Percentiles rank a stretch among this genome's conserved stretches.
Conservation (phyloP, 1,284 basidiomycete genomes). For the Xerocomus subilludens region DNA sequence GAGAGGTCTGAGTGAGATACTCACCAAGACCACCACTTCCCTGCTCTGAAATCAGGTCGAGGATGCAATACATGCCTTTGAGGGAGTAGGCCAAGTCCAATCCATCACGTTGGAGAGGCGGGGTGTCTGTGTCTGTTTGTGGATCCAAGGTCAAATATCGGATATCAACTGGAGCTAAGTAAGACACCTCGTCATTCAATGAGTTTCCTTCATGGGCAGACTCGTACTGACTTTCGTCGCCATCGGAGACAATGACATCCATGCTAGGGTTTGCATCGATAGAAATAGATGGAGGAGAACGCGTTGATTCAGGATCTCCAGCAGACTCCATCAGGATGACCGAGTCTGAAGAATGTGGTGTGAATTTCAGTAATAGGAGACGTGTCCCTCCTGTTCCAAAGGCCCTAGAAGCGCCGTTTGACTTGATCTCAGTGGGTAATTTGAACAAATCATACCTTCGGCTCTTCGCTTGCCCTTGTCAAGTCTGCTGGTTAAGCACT, state of each 20-base stretch:
- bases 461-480: constrained; percentile 47
- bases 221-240: constrained; percentile 37
- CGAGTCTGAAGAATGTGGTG: constrained; percentile 19
- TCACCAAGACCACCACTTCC: constrained; percentile 64
- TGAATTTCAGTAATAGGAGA: not conserved
- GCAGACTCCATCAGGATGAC: constrained; percentile 27
- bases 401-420: constrained; percentile 28
- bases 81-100: constrained; percentile 50
- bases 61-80: constrained; percentile 62
- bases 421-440: not conserved
- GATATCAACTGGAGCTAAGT: not conserved
- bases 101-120: constrained; percentile 29
- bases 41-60: constrained; percentile 65
- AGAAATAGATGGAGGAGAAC: constrained; percentile 10
- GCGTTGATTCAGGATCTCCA: constrained; percentile 23
- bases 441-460: constrained; percentile 25
- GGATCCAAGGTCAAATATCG: not conserved
- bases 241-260: constrained; percentile 21
- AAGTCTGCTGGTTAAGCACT: constrained; percentile 8
- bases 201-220: constrained; percentile 33
- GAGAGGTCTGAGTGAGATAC: constrained; percentile 43
- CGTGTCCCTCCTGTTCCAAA: not conserved
- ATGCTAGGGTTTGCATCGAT: not conserved
- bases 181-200: constrained; percentile 32
- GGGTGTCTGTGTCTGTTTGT: constrained; percentile 42